phyloP scores from a whole-genome alignment of 2,329 filamentous ascomycete genomes.

The Eurotiales sp. region DNA sequence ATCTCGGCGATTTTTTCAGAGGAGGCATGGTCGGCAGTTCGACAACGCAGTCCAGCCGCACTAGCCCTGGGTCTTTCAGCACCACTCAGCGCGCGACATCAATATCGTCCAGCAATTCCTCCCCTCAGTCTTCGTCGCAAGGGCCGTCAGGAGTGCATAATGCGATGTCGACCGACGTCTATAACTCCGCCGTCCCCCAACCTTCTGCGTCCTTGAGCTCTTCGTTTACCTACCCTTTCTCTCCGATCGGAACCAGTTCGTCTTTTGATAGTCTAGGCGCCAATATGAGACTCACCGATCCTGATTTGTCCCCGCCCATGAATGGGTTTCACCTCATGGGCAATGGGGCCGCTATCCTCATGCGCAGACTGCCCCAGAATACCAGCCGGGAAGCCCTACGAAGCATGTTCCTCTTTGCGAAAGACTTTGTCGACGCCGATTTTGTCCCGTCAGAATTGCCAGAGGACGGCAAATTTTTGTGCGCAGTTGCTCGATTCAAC shows the following conservation, averaged over 20 bases:
- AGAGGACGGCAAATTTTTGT: conserved; percentile 55
- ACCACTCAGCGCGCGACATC: conserved; percentile 38
- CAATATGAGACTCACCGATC: conserved; percentile 32
- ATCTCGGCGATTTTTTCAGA: conserved; percentile 7
- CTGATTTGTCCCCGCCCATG: conserved; percentile 32
- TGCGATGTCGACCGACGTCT: conserved; percentile 44
- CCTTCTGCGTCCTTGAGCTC: conserved; percentile 30
- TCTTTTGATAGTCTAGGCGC: conserved; percentile 31
- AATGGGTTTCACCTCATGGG: conserved; percentile 31
- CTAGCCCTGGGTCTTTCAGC: conserved; percentile 38
- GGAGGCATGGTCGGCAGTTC: conserved; percentile 41
- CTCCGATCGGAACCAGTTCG: conserved; percentile 35
- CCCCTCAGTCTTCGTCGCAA: conserved; percentile 34
- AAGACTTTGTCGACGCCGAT: conserved; percentile 58
- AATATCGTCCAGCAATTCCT: conserved; percentile 38
- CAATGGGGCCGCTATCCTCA: conserved; percentile 45
- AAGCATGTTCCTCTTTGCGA: conserved; percentile 63
- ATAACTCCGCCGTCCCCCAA: conserved; percentile 36
- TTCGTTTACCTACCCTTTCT: conserved; percentile 36
- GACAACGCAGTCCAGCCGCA: conserved; percentile 39
- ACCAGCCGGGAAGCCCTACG: conserved; percentile 57
- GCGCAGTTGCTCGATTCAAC: conserved; percentile 58
- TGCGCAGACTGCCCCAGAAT: conserved; percentile 58
- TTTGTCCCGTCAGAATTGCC: conserved; percentile 53
- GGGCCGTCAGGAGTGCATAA: conserved; percentile 37